phyloP scores from a whole-genome alignment of 2,329 filamentous ascomycete species.

The Blumeriella jaapii region DNA sequence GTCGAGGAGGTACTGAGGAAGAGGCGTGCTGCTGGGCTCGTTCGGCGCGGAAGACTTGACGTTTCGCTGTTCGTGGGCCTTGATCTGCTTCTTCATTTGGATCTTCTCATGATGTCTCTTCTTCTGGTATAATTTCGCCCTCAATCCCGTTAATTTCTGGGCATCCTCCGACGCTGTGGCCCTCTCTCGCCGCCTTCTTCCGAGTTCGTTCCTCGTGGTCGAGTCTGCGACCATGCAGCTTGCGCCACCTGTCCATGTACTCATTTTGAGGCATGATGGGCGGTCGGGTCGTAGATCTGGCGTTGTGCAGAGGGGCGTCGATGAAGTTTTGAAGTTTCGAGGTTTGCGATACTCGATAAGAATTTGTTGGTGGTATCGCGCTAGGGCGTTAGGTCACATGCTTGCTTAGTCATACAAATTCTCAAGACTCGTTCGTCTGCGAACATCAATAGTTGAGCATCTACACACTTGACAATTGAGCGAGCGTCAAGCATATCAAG shows the following conservation, averaged over 20 bases:
- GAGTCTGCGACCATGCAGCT: constrained; percentile 46
- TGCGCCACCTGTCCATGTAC: constrained; percentile 67
- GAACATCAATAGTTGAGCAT: too few relatives aligned
- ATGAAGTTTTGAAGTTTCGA: background rate
- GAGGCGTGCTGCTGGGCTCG: constrained; percentile 67
- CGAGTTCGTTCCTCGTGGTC: constrained; percentile 59
- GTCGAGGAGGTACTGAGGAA: constrained; percentile 91
- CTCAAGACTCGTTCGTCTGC: too few relatives aligned
- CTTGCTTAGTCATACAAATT: constrained; percentile 5
- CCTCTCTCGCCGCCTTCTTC: constrained; percentile 80
- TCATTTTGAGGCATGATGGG: constrained; percentile 60
- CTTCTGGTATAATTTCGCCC: constrained; percentile 88
- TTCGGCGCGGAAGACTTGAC: constrained; percentile 58
- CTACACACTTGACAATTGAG: too few relatives aligned
- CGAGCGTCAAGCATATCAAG: too few relatives aligned
- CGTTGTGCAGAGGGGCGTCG: background rate
- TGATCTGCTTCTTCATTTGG: constrained; percentile 91
- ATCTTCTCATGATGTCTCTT: constrained; percentile 96
- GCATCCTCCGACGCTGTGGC: constrained; percentile 79
- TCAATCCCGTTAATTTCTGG: constrained; percentile 82
- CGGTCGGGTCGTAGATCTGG: constrained; percentile 1
- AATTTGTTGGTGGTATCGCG: constrained; percentile 2
- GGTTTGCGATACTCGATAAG: constrained; percentile 9
- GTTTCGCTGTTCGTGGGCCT: constrained; percentile 89
- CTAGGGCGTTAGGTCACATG: background rate